A percentile compares a stretch with the other conserved stretches of the same genome.
Conservation (phyloP, 1,284 basidiomycete species). For the Ceratobasidium sp. region DNA sequence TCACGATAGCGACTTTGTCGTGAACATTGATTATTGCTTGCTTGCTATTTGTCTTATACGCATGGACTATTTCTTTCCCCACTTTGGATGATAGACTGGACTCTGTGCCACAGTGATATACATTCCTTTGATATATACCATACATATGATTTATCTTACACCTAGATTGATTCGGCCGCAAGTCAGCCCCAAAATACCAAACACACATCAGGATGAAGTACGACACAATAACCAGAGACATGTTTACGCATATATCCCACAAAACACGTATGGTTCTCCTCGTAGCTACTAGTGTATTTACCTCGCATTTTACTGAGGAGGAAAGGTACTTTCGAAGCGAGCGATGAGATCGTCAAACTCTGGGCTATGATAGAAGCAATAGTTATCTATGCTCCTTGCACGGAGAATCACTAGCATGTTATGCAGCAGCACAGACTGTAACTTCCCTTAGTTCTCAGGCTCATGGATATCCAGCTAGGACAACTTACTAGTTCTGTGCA, state of each 20-base stretch:
- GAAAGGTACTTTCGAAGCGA: conserved; percentile 1
- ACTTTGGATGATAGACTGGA: conserved; percentile 12
- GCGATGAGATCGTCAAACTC: neutral
- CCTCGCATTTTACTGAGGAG: too few relatives aligned
- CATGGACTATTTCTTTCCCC: conserved; percentile 22
- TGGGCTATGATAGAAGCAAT: neutral
- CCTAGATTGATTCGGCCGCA: too few relatives aligned
- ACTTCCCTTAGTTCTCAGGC: neutral
- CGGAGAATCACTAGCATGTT: conserved; percentile 6
- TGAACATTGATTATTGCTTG: conserved; percentile 22
- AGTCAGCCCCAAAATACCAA: too few relatives aligned
- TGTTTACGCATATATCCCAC: too few relatives aligned
- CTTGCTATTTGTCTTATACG: conserved; percentile 4
- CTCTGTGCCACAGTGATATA: conserved; percentile 29
- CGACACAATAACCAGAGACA: too few relatives aligned
- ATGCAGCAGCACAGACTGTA: conserved; percentile 1
- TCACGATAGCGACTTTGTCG: neutral
- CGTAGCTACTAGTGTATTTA: too few relatives aligned
- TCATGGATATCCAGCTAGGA: neutral
- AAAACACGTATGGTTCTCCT: too few relatives aligned
- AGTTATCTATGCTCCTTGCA: conserved; percentile 8
- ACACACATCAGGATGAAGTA: too few relatives aligned
- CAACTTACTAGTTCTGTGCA: conserved; percentile 3
- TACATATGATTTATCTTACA: too few relatives aligned
- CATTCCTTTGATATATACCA: conserved; percentile 36